phyloP scores from a whole-genome alignment of 768 basidiomycete genomes.

The Polyporus arcularius region DNA sequence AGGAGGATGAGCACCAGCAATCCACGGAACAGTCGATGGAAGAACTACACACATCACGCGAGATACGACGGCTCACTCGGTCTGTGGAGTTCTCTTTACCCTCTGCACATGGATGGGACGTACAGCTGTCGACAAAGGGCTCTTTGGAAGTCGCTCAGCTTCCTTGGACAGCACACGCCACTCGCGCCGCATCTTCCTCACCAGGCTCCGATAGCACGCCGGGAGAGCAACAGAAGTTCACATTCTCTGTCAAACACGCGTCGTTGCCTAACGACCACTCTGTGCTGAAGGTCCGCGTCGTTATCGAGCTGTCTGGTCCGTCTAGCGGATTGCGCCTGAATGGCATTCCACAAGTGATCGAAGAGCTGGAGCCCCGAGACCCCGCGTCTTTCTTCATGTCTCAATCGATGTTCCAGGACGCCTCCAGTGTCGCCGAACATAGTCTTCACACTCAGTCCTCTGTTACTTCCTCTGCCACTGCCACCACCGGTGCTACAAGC shows the following conservation, averaged over 20 bases:
- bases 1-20: constrained; percentile 55
- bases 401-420: constrained; percentile 70
- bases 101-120: constrained; percentile 80
- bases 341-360: constrained; percentile 72
- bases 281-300: constrained; percentile 76
- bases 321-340: constrained; percentile 84
- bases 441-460: constrained; percentile 72
- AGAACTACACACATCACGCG: constrained; percentile 63
- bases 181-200: constrained; percentile 44
- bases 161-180: constrained; percentile 71
- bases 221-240: constrained; percentile 48
- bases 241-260: constrained; percentile 73
- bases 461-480: constrained; percentile 49
- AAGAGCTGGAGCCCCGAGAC: constrained; percentile 67
- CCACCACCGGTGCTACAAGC: constrained; percentile 45
- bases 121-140: constrained; percentile 74
- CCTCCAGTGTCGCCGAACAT: constrained; percentile 65
- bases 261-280: constrained; percentile 71
- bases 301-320: constrained; percentile 78
- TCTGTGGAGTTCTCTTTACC: constrained; percentile 84
- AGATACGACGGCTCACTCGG: constrained; percentile 68
- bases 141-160: constrained; percentile 72
- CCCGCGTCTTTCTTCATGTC: constrained; percentile 59
- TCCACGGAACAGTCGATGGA: constrained; percentile 50
- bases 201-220: constrained; percentile 33